Conservation (phyloP, 352 stramenopile genomes). For the Phytophthora crassamura region DNA sequence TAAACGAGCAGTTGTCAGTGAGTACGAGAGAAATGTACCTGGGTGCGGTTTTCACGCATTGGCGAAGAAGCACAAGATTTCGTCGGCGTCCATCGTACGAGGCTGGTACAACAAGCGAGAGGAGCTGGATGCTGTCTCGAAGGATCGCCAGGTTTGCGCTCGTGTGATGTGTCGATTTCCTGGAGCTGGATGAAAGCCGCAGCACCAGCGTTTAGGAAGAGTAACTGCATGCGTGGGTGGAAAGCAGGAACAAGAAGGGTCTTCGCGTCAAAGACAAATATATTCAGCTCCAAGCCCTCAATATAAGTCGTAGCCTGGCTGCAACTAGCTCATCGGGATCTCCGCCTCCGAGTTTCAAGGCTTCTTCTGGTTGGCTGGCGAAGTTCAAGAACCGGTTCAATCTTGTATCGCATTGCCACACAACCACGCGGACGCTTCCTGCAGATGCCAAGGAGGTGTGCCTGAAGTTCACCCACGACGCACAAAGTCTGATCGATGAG, state of each 20-base stretch:
- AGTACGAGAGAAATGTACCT: too few species aligned
- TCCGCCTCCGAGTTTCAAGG: background rate
- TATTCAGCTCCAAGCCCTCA: slow-evolving; percentile 8
- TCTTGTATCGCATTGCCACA: slow-evolving; percentile 4
- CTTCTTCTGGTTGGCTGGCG: slow-evolving; percentile 3
- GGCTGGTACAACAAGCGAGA: too few species aligned
- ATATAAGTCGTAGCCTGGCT: background rate
- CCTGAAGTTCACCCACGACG: slow-evolving; percentile 8
- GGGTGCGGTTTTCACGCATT: too few species aligned
- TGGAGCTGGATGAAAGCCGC: too few species aligned
- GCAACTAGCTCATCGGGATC: background rate
- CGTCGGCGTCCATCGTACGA: too few species aligned
- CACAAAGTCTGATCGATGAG: slow-evolving; percentile 4
- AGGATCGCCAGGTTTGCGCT: too few species aligned
- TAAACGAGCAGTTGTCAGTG: too few species aligned
- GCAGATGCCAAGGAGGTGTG: background rate
- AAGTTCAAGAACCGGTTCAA: slow-evolving; percentile 1
- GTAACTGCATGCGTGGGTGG: background rate
- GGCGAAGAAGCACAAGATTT: too few species aligned
- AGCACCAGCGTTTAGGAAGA: background rate
- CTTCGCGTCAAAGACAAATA: slow-evolving; percentile 15
- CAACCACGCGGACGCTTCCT: slow-evolving; percentile 4
- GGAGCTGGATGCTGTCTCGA: too few species aligned
- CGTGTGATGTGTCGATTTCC: too few species aligned
- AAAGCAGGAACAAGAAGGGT: slow-evolving; percentile 1